Evolutionary conservation across 345 rosid species (phyloP).

Genomic region (Noccaea bulbosa): DNA sequence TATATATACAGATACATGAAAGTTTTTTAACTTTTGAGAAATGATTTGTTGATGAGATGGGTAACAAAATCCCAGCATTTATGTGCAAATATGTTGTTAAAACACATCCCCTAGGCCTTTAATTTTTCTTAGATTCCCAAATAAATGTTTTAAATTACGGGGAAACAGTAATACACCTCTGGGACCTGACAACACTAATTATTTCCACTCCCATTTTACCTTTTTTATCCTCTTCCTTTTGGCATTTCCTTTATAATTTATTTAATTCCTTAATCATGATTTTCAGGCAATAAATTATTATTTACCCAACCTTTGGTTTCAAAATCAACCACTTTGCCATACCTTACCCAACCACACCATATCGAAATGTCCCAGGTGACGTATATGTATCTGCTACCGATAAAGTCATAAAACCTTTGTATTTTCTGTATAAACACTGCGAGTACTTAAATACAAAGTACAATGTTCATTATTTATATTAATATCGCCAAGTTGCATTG

Average conservation of each 20-base stretch:
- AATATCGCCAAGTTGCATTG: neutral
- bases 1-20: neutral
- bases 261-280: conserved; percentile 41
- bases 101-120: conserved; percentile 17
- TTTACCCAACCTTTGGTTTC: conserved; percentile 32
- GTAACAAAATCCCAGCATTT: conserved; percentile 36
- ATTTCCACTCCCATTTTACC: conserved; percentile 36
- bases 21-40: conserved; percentile 12
- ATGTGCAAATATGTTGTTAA: conserved; percentile 16
- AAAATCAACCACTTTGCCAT: conserved; percentile 42
- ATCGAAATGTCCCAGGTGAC: conserved; percentile 33
- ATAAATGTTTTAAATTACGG: conserved; percentile 8
- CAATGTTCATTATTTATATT: neutral
- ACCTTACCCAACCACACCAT: conserved; percentile 44
- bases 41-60: conserved; percentile 22
- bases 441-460: conserved; percentile 1
- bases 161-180: conserved; percentile 36
- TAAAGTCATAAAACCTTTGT: conserved; percentile 24
- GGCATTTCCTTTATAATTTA: conserved; percentile 34
- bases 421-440: neutral
- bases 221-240: conserved; percentile 31
- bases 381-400: conserved; percentile 29
- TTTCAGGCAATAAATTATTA: conserved; percentile 26
- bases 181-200: conserved; percentile 45
- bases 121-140: conserved; percentile 37